phyloP scores from a whole-genome alignment of 23 red algal genomes.

The Cyanidium caldarium region DNA sequence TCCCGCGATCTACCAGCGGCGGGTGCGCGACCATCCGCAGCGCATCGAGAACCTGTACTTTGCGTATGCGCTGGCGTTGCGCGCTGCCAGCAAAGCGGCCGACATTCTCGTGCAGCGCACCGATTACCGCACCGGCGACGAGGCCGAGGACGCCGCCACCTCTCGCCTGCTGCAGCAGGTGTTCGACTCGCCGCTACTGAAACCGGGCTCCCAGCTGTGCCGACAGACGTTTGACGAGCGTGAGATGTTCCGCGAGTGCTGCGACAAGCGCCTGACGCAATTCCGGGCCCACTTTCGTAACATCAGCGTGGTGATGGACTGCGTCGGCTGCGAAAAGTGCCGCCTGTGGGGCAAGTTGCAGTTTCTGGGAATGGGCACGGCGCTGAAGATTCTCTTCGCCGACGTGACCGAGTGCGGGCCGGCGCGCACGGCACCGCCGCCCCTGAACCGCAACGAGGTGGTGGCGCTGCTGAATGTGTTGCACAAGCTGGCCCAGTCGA shows the following conservation, averaged over 20 bases:
- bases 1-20: constrained; percentile 46
- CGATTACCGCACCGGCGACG: constrained; percentile 64
- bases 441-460: constrained; percentile 77
- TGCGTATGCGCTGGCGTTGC: constrained; percentile 57
- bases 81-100: constrained; percentile 56
- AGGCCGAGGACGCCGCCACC: constrained; percentile 45
- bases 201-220: constrained; percentile 37
- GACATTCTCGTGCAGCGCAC: constrained; percentile 18
- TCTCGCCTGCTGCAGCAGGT: constrained; percentile 15
- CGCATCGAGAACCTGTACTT: constrained; percentile 76
- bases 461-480: constrained; percentile 72
- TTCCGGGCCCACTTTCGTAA: constrained; percentile 81
- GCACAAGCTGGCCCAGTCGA: constrained; percentile 33
- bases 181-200: constrained; percentile 34
- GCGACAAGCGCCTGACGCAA: constrained; percentile 22
- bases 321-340: constrained; percentile 98
- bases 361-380: constrained; percentile 86
- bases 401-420: not conserved
- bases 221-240: constrained; percentile 71
- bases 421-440: not conserved
- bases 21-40: constrained; percentile 52
- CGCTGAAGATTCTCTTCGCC: constrained; percentile 68
- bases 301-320: constrained; percentile 94
- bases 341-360: constrained; percentile 94
- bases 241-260: constrained; percentile 51